Percentiles rank a stretch among this genome's conserved stretches.
phyloP scores from a whole-genome alignment of 2,329 filamentous ascomycete genomes.

The Fusarium globosum region DNA sequence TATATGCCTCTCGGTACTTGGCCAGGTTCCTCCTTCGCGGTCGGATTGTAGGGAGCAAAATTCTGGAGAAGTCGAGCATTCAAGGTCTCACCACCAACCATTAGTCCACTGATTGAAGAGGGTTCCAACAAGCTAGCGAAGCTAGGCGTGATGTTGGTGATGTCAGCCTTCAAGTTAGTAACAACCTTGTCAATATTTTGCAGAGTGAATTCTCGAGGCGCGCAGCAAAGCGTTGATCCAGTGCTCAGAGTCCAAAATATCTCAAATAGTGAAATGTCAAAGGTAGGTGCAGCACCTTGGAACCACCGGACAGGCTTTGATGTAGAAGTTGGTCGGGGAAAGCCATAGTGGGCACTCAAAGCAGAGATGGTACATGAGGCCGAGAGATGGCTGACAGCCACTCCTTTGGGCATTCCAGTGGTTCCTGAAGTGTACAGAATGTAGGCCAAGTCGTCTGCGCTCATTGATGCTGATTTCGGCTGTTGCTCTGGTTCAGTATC shows the following conservation, averaged over 20 bases:
- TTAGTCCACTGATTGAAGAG: neutral
- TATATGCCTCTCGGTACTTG: conserved; percentile 1
- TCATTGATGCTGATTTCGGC: fast-evolving
- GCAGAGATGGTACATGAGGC: conserved; percentile 11
- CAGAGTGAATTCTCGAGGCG: conserved; percentile 1
- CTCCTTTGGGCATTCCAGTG: conserved; percentile 17
- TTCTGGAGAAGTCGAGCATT: conserved; percentile 9
- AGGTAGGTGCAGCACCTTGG: conserved; percentile 18
- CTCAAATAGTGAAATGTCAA: conserved; percentile 27
- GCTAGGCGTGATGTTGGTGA: conserved; percentile 23
- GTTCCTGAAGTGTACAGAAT: conserved; percentile 23
- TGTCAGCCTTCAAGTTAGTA: neutral
- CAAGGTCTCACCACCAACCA: conserved; percentile 31
- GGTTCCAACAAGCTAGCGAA: conserved; percentile 22
- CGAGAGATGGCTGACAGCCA: conserved; percentile 17
- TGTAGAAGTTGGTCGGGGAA: neutral
- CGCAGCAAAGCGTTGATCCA: conserved; percentile 22
- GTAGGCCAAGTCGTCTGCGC: neutral
- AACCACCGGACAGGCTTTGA: conserved; percentile 16
- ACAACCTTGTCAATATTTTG: conserved; percentile 22
- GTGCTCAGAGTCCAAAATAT: conserved; percentile 22
- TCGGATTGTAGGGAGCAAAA: neutral
- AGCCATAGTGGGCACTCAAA: conserved; percentile 8
- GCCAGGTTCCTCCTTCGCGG: fast-evolving
- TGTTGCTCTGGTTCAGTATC: neutral